phyloP scores from a whole-genome alignment of 352 stramenopile genomes.

The Phytophthora ramorum region DNA sequence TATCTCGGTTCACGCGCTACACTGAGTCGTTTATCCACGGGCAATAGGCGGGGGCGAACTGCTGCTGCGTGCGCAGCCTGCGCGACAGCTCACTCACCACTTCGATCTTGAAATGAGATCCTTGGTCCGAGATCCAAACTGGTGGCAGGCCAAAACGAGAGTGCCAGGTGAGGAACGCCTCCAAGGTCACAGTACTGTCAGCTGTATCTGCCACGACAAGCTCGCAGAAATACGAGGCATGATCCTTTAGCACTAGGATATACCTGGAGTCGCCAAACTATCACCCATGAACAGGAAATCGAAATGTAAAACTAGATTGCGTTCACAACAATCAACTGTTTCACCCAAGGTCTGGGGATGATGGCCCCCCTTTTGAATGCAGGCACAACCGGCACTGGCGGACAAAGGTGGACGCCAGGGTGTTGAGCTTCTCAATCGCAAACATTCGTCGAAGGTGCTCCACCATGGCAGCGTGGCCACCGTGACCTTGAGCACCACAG shows the following conservation, averaged over 20 bases:
- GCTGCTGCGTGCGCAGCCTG: conserved; percentile 24
- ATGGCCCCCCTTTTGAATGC: conserved; percentile 8
- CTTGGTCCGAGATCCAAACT: too few relatives aligned
- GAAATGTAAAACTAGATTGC: conserved; percentile 6
- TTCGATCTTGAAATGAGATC: not conserved
- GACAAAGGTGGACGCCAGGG: too few relatives aligned
- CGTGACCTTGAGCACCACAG: not conserved
- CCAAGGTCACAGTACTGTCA: not conserved
- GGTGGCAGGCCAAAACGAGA: conserved; percentile 26
- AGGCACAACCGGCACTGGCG: conserved; percentile 8
- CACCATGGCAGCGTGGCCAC: conserved; percentile 3
- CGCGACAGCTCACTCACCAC: conserved; percentile 17
- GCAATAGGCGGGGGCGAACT: conserved; percentile 33
- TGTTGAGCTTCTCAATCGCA: not conserved
- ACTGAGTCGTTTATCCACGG: conserved; percentile 44
- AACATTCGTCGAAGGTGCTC: conserved; percentile 8
- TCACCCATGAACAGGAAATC: conserved; percentile 10
- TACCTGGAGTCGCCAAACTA: conserved; percentile 8
- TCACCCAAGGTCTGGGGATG: conserved; percentile 13
- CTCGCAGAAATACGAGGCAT: too few relatives aligned
- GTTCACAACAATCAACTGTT: conserved; percentile 1
- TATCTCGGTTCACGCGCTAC: conserved; percentile 29
- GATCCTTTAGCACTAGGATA: not conserved
- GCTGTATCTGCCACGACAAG: too few relatives aligned
- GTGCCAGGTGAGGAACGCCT: conserved; percentile 29